Conservation (phyloP, 2,329 filamentous ascomycete species). For the Atkinsonella hypoxylon region DNA sequence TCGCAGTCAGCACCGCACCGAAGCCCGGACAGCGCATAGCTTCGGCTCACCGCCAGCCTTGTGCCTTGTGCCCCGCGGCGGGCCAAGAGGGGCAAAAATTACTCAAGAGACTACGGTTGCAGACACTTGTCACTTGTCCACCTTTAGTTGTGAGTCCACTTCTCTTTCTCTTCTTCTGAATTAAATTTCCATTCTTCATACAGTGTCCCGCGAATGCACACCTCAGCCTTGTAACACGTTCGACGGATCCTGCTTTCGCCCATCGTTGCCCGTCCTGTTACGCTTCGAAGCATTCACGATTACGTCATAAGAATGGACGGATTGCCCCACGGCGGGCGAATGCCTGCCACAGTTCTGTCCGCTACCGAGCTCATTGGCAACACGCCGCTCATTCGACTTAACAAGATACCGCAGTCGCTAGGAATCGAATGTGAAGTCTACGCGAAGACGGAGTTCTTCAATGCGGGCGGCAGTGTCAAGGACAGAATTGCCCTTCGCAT, state of each 20-base stretch:
- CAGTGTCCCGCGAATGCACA: too few species aligned
- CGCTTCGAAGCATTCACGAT: too few species aligned
- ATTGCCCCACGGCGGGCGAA: conserved; percentile 12
- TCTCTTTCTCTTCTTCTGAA: too few species aligned
- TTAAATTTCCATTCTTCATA: too few species aligned
- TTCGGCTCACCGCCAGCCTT: not conserved
- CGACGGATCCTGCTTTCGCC: too few species aligned
- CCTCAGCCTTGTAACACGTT: too few species aligned
- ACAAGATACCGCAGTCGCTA: conserved; percentile 82
- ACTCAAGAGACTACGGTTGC: too few species aligned
- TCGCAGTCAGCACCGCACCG: not conserved
- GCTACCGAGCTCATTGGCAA: conserved; percentile 87
- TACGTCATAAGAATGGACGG: not conserved
- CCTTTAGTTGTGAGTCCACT: too few species aligned
- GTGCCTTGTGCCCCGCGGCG: not conserved
- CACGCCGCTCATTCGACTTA: conserved; percentile 87
- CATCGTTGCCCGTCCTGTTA: too few species aligned
- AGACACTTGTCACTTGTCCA: too few species aligned
- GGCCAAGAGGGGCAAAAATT: not conserved
- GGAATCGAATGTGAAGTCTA: conserved; percentile 84
- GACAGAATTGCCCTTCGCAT: conserved; percentile 93
- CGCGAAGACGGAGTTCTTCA: conserved; percentile 87
- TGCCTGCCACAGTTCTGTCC: conserved; percentile 35
- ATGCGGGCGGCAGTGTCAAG: conserved; percentile 87
- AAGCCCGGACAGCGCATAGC: not conserved